A percentile compares a stretch with the other conserved stretches of the same genome.
These are phyloP conservation scores for Tetrapisispora nanseiensis DNA, from an alignment of 805 yeast genomes.

Conservation along the genomic window DNA sequence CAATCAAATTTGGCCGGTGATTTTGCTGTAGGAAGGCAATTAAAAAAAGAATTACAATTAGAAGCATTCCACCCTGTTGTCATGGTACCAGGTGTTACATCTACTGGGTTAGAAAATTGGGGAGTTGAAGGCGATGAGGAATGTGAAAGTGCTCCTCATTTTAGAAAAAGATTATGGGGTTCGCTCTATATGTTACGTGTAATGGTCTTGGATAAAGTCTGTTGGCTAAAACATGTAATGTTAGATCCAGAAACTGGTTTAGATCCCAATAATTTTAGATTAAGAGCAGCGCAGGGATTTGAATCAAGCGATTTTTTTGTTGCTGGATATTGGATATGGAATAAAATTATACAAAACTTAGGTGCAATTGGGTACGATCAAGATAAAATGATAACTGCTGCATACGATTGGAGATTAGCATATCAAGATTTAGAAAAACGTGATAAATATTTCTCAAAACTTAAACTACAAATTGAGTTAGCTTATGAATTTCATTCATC, in stretches of 20 bases:
- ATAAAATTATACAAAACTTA: slow-evolving; percentile 83
- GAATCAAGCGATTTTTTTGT: slow-evolving; percentile 95
- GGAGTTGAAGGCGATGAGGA: slow-evolving; percentile 62
- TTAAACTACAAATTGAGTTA: slow-evolving; percentile 66
- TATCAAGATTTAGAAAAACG: slow-evolving; percentile 80
- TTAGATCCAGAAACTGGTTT: slow-evolving; percentile 85
- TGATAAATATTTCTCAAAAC: slow-evolving; percentile 73
- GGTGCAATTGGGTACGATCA: slow-evolving; percentile 94
- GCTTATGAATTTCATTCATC: slow-evolving; percentile 42
- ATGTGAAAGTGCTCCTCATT: slow-evolving; percentile 77
- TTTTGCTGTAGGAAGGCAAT: slow-evolving; percentile 73
- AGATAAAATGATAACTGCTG: slow-evolving; percentile 78
- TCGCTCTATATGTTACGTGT: slow-evolving; percentile 89
- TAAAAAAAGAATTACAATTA: slow-evolving; percentile 43
- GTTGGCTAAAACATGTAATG: slow-evolving; percentile 91
- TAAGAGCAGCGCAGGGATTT: slow-evolving; percentile 91
- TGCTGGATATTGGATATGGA: slow-evolving; percentile 99
- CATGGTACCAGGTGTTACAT: slow-evolving; percentile 91
- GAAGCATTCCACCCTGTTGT: slow-evolving; percentile 67
- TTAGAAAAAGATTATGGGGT: slow-evolving; percentile 92
- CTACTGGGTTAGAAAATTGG: slow-evolving; percentile 95
- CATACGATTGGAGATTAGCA: slow-evolving; percentile 94
- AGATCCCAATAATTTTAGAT: slow-evolving; percentile 73
- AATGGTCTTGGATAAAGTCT: slow-evolving; percentile 82
- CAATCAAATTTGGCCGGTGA: slow-evolving; percentile 55